These are phyloP conservation scores for Saitozyma sp. DNA, from an alignment of 768 basidiomycete species.

Conservation along the genomic window DNA sequence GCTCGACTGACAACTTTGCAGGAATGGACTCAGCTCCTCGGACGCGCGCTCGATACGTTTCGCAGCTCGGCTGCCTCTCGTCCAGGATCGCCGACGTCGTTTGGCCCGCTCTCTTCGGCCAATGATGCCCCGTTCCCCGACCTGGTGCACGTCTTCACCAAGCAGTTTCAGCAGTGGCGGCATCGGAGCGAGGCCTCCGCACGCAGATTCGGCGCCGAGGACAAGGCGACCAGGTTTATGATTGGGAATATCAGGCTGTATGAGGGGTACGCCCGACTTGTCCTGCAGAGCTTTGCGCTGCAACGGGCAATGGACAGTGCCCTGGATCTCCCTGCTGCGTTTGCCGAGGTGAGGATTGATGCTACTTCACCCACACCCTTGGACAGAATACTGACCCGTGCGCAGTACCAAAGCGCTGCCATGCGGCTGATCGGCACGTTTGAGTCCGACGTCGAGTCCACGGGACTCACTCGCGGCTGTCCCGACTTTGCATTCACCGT, in stretches of 20 bases:
- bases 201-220: neutral
- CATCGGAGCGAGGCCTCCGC: neutral
- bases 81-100: neutral
- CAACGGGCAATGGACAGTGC: slow-evolving; percentile 16
- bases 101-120: neutral
- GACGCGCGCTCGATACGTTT: slow-evolving; percentile 24
- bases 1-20: slow-evolving; percentile 4
- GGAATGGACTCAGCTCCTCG: slow-evolving; percentile 43
- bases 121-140: neutral
- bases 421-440: slow-evolving; percentile 29
- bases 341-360: slow-evolving; percentile 24
- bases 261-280: slow-evolving; percentile 29
- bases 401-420: slow-evolving; percentile 25
- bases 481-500: slow-evolving; percentile 37
- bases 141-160: slow-evolving; percentile 20
- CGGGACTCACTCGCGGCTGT: slow-evolving; percentile 18
- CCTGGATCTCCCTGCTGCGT: slow-evolving; percentile 16
- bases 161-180: slow-evolving; percentile 29
- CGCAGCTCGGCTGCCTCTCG: slow-evolving; percentile 7
- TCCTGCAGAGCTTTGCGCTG: slow-evolving; percentile 31
- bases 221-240: neutral
- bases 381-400: neutral
- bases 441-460: slow-evolving; percentile 20
- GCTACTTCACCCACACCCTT: neutral
- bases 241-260: slow-evolving; percentile 21